Base-by-base conservation (phyloP, 2,329 filamentous ascomycete genomes). In the Fusarium tanahbumbuense region DNA sequence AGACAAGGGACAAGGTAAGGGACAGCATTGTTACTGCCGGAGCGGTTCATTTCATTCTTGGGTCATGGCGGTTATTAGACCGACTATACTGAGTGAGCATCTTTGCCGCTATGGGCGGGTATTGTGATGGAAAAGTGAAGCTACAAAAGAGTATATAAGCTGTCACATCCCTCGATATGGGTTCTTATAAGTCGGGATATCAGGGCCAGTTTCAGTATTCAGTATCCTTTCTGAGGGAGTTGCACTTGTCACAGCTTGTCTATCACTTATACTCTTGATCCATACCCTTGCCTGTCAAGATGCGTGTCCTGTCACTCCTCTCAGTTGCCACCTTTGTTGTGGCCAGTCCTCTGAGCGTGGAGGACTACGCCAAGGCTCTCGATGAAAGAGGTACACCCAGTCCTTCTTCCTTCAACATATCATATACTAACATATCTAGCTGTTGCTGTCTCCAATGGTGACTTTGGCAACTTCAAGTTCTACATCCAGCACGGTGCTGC, bases 401-500 rank as follows among this genome's bases (percentile, higher is more conserved):
- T 12, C 27, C 22, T 22, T 15, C 6, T 4, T 10, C 23, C 30
- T 30, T 13, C n/a, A 16, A 40, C 2, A 32, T 18, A 20, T 6
- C 23, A 16, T 47, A 28, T 42, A 25, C 27, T 52, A 25, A 55
- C 25, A 49, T 25, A 3, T 6, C 5, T 22, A 71, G 68, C 68
- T 27, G 50, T 69, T 25, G 34, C 53, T n/a, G 37, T 49, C 18
- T 47, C 44, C 59, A 27, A 37, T 37, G 67, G 13, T 11, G 75
- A 83, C 32, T 73, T 84, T 16, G 67, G 70, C 62, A 80, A 79
- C 60, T 78, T 88, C 66, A 73, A 81, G 53, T 84, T 85, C 73
- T 88, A 82, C 69, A 79, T 82, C 30, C 82, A 89, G 76, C 87
- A 87, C 69, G 78, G 86, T 6, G 82, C 79, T 3, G 84, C 86